phyloP scores from a whole-genome alignment of 2,329 filamentous ascomycete genomes.

The Trichoderma koningii region DNA sequence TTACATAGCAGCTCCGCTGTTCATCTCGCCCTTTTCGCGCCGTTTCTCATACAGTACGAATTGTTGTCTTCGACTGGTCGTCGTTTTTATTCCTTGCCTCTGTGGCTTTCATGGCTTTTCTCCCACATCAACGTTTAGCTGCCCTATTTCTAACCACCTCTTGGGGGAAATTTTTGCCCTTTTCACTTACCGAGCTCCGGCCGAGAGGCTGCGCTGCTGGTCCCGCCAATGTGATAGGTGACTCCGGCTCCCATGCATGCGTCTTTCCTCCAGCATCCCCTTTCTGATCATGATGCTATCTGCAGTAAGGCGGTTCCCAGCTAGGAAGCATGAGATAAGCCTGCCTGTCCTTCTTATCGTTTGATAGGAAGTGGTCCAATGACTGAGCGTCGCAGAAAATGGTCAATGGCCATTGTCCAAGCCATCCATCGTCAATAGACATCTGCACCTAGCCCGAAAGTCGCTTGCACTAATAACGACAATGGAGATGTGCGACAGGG shows the following conservation, averaged over 20 bases:
- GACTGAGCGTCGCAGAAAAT: not conserved
- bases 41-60: not conserved
- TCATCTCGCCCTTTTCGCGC: conserved; percentile 5
- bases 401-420: conserved; percentile 1
- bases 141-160: not conserved
- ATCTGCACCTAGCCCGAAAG: not conserved
- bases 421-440: not conserved
- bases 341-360: not conserved
- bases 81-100: not conserved
- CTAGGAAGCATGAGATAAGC: not conserved
- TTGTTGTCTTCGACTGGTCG: not conserved
- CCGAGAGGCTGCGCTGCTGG: not conserved
- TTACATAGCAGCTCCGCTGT: not conserved
- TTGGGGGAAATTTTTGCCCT: not conserved
- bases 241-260: not conserved
- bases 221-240: not conserved
- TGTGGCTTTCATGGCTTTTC: conserved; percentile 7
- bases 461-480: not conserved
- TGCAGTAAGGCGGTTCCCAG: too few relatives aligned
- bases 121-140: not conserved
- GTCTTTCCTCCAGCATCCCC: too few relatives aligned
- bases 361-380: conserved; percentile 4
- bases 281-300: too few relatives aligned
- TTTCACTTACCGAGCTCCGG: conserved; percentile 13
- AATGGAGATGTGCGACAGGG: not conserved